Evolutionary conservation across 2,329 filamentous ascomycete species (phyloP).

Genomic region (Colletotrichum sublineola): DNA sequence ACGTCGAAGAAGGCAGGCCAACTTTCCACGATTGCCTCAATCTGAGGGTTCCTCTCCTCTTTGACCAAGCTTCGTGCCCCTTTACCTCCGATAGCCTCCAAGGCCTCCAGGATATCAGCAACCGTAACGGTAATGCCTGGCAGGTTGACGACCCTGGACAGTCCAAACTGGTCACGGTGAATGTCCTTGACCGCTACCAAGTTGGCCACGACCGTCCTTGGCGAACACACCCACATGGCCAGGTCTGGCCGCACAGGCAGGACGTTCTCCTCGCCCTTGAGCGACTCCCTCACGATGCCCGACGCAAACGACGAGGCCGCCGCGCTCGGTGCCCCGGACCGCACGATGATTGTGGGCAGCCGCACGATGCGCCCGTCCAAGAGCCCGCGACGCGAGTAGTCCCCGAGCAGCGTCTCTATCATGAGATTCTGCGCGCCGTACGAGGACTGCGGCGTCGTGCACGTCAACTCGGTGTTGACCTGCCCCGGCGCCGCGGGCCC

Average conservation of each 20-base stretch:
- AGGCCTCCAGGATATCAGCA: slow-evolving; percentile 65
- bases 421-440: slow-evolving; percentile 75
- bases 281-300: slow-evolving; percentile 72
- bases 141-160: slow-evolving; percentile 62
- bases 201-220: slow-evolving; percentile 60
- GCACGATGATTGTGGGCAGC: slow-evolving; percentile 71
- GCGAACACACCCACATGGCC: slow-evolving; percentile 63
- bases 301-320: slow-evolving; percentile 72
- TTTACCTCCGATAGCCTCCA: slow-evolving; percentile 62
- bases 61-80: slow-evolving; percentile 59
- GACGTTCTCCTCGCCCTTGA: slow-evolving; percentile 61
- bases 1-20: slow-evolving; percentile 68
- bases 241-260: slow-evolving; percentile 59
- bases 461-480: slow-evolving; percentile 56
- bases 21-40: slow-evolving; percentile 64
- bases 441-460: slow-evolving; percentile 67
- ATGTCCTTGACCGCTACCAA: slow-evolving; percentile 59
- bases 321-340: slow-evolving; percentile 71
- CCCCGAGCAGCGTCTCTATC: slow-evolving; percentile 69
- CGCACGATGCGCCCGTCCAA: slow-evolving; percentile 70
- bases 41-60: slow-evolving; percentile 61
- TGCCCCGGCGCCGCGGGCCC: slow-evolving; percentile 54
- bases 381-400: slow-evolving; percentile 63
- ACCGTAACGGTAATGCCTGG: slow-evolving; percentile 66
- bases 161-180: slow-evolving; percentile 54